Percentiles rank a stretch among this genome's conserved stretches.
phyloP scores from a whole-genome alignment of 805 yeast species.

The Hanseniaspora vineae region DNA sequence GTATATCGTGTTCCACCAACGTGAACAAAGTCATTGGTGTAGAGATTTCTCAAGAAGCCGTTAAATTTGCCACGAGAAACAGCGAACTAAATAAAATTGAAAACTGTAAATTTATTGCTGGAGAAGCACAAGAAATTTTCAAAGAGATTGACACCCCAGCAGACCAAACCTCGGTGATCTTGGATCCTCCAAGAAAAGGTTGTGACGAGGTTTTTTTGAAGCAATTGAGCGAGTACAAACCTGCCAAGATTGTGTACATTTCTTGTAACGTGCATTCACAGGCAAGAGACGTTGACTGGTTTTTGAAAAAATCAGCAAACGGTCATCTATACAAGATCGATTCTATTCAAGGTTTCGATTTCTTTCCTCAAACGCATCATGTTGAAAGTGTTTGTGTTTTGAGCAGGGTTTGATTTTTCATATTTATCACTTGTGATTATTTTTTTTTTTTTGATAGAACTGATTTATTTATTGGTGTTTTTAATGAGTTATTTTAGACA shows the following conservation, averaged over 20 bases:
- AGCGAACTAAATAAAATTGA: slow-evolving; percentile 62
- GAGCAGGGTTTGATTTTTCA: slow-evolving; percentile 12
- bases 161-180: slow-evolving; percentile 70
- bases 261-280: slow-evolving; percentile 97
- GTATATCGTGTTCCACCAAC: slow-evolving; percentile 69
- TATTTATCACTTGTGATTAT: neutral
- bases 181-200: slow-evolving; percentile 97
- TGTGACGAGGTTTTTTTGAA: slow-evolving; percentile 80
- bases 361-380: slow-evolving; percentile 91
- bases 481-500: neutral
- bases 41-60: slow-evolving; percentile 84
- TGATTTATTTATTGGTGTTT: neutral
- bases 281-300: slow-evolving; percentile 84
- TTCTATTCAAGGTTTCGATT: slow-evolving; percentile 86
- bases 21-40: slow-evolving; percentile 87
- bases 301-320: slow-evolving; percentile 49
- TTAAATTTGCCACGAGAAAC: slow-evolving; percentile 72
- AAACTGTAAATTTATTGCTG: slow-evolving; percentile 77
- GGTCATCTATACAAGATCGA: slow-evolving; percentile 60
- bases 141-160: slow-evolving; percentile 64
- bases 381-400: slow-evolving; percentile 81
- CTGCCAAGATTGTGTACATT: slow-evolving; percentile 82
- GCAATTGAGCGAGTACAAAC: slow-evolving; percentile 72
- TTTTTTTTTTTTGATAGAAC: neutral
- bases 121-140: slow-evolving; percentile 86